Evolutionary conservation across 2,329 filamentous ascomycete species (phyloP).

Genomic region (Ophiostoma angusticollis): DNA sequence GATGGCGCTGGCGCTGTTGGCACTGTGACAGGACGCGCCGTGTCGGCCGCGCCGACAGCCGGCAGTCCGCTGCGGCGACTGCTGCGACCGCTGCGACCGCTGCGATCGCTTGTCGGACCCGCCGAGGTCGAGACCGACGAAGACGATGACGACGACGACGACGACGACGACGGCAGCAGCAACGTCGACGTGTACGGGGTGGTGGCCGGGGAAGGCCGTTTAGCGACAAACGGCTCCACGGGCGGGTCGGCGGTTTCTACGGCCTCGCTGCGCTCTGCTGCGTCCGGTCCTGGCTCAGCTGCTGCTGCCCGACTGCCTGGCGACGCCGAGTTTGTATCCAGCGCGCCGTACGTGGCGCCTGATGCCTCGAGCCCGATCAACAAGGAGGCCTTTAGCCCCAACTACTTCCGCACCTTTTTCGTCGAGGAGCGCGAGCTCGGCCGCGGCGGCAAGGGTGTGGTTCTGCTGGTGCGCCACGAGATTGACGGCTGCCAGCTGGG

Average conservation of each 20-base stretch:
- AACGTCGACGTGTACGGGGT: not conserved
- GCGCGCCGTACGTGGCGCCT: slow-evolving; percentile 24
- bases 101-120: no score
- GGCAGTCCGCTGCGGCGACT: slow-evolving; percentile 36
- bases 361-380: slow-evolving; percentile 55
- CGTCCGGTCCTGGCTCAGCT: no score
- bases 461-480: slow-evolving; percentile 83
- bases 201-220: no score
- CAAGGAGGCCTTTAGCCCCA: slow-evolving; percentile 73
- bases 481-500: slow-evolving; percentile 81
- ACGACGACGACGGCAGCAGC: slow-evolving; percentile 6
- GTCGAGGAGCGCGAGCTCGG: slow-evolving; percentile 78
- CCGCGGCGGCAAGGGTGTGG: slow-evolving; percentile 85
- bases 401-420: slow-evolving; percentile 91
- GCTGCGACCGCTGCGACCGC: slow-evolving; percentile 36
- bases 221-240: no score
- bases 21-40: no score
- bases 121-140: no score
- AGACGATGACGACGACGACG: slow-evolving; percentile 7
- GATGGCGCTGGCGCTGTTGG: not conserved
- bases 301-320: no score
- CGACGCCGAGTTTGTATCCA: slow-evolving; percentile 38
- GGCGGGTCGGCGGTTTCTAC: slow-evolving; percentile 1
- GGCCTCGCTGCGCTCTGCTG: no score
- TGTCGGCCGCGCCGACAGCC: slow-evolving; percentile 22